Evolutionary conservation across 306 rosid species (phyloP).

Genomic region (Rubus parviflorus): DNA sequence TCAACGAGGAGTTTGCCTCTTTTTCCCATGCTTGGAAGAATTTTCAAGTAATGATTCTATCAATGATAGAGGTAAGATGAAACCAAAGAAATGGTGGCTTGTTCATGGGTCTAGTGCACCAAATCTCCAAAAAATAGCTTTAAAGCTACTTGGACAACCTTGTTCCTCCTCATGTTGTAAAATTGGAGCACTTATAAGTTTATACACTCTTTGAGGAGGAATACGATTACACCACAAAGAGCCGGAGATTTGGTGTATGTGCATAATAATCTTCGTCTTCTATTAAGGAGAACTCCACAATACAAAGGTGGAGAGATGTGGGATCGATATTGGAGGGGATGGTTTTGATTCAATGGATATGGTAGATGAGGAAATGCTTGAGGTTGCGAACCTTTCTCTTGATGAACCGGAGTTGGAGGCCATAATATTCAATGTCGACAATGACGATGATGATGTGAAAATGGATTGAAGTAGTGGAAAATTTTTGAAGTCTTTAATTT

Average conservation of each 20-base stretch:
- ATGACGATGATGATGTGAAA: not conserved
- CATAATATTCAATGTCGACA: not conserved
- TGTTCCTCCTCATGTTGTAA: not conserved
- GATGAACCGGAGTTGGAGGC: not conserved
- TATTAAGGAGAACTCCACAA: not conserved
- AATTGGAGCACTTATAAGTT: not conserved
- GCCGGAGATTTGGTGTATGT: not conserved
- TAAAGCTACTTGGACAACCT: slow-evolving; percentile 6
- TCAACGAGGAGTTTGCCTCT: not conserved
- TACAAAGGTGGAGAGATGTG: not conserved
- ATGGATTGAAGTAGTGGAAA: too few relatives aligned
- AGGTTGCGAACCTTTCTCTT: not conserved
- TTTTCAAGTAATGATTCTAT: slow-evolving; percentile 2
- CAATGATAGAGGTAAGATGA: not conserved
- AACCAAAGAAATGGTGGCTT: not conserved
- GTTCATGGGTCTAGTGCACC: slow-evolving; percentile 1
- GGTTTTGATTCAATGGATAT: not conserved
- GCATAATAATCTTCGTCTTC: not conserved
- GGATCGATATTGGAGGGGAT: not conserved
- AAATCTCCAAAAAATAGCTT: not conserved
- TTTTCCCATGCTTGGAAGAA: not conserved
- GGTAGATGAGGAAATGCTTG: not conserved
- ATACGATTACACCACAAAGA: not conserved
- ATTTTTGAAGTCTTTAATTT: too few relatives aligned
- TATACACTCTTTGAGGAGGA: not conserved